Base-by-base conservation (phyloP, 768 basidiomycete genomes). In the Asterophora lycoperdoides region DNA sequence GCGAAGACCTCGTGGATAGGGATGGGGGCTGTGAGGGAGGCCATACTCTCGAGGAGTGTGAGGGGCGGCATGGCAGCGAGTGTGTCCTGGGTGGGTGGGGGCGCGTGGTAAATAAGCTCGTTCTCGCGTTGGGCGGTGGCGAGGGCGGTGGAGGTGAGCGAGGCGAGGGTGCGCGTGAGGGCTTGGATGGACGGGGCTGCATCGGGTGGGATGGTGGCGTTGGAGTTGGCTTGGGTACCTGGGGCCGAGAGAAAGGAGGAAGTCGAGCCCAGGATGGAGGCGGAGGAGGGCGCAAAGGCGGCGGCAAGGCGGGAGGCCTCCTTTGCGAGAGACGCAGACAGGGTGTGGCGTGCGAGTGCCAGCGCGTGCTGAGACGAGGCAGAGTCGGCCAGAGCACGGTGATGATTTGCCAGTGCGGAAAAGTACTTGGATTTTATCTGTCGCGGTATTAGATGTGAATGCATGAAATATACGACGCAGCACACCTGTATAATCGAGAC, bases 51-150 rank as follows among this genome's bases (percentile, higher is more conserved):
- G 23, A 23, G 23, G 23, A 23, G 23, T 3, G 73, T 68, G 0
- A 86, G 75, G 64, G 93, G 93, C 47, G 98, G 96, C 52, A 99
- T 81, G 8, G 69, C 61, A 0, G 93, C 81, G 1, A 98, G 77
- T 0, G 87, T 78, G 32, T 94, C 89, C 2, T 83, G 75, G 8
- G 86, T 70, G 5, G 93, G 90, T 0, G 93, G 68, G 48, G 94
- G 78, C 3, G 91, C 91, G 61, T 98, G 93, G 71, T 99, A 99
- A 55, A 99, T 95, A 44, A 99, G 80, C 62, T 98, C 95, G 65
- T 98, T 98, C 69, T 96, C 93, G 45, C 88, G 83, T 46, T 79
- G 76, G 0, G 89, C 89, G 44, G 67, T 70, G 61, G 81, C 83
- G 51, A 79, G 81, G 56, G 95, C 93, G 0, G 79, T 72, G 58